Percentiles rank a stretch among this genome's conserved stretches.
These are phyloP conservation scores for Thinopyrum elongatum DNA, from an alignment of 176 grass and related monocot genomes.

Conservation along the genomic window DNA sequence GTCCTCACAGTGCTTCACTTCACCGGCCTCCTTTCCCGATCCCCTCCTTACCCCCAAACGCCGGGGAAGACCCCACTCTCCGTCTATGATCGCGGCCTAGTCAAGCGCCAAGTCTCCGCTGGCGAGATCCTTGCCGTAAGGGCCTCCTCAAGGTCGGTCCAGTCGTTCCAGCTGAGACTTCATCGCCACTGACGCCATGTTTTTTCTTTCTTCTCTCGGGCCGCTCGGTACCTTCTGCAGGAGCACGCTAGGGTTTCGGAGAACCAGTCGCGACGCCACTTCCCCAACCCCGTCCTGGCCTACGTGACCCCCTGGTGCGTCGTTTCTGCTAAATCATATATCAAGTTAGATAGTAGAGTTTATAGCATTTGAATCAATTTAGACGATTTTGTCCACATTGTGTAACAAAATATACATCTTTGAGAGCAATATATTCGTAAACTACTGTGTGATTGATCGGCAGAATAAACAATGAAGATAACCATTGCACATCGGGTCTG, in stretches of 20 bases:
- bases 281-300: slow-evolving; percentile 71
- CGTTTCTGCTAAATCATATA: neutral
- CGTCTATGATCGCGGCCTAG: slow-evolving; percentile 66
- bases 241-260: slow-evolving; percentile 49
- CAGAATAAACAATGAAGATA: neutral
- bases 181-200: slow-evolving; percentile 3
- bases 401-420: neutral
- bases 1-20: slow-evolving; percentile 51
- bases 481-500: neutral
- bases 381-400: neutral
- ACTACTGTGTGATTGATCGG: neutral
- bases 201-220: neutral
- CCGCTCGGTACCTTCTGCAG: neutral
- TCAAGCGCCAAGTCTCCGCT: slow-evolving; percentile 54
- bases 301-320: slow-evolving; percentile 85
- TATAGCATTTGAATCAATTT: neutral
- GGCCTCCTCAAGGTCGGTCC: neutral
- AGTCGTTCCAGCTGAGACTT: neutral
- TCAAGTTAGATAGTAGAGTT: neutral
- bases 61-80: slow-evolving; percentile 25
- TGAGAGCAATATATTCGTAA: neutral
- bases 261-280: slow-evolving; percentile 65
- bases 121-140: slow-evolving; percentile 74
- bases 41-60: neutral
- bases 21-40: slow-evolving; percentile 11